Evolutionary conservation across 164 flowering plant genomes (phyloP).

Genomic region (Buxus sempervirens): DNA sequence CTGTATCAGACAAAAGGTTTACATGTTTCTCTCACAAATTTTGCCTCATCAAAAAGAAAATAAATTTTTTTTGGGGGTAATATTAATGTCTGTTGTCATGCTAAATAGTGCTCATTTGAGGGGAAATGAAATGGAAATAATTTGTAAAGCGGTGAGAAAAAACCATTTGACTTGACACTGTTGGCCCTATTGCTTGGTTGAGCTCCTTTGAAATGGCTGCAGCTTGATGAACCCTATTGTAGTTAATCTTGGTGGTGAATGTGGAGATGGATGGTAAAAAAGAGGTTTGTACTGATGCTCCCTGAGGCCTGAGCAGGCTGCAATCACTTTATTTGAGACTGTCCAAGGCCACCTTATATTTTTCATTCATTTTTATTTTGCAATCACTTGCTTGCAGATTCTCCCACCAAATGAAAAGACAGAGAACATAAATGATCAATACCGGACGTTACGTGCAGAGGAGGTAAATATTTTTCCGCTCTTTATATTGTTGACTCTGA

Average conservation of each 20-base stretch:
- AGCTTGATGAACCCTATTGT: neutral
- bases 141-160: neutral
- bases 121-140: too few species aligned
- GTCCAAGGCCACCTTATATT: too few species aligned
- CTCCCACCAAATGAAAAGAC: constrained; percentile 72
- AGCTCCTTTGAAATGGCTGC: neutral
- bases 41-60: too few species aligned
- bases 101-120: neutral
- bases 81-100: neutral
- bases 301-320: neutral
- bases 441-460: constrained; percentile 87
- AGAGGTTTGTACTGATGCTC: neutral
- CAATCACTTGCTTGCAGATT: constrained; percentile 42
- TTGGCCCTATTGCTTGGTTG: neutral
- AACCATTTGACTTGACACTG: neutral
- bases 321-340: neutral
- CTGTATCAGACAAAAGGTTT: neutral
- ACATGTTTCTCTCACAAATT: too few species aligned
- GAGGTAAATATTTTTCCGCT: constrained; percentile 41
- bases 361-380: neutral
- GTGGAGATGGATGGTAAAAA: neutral
- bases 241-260: neutral
- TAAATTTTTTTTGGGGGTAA: too few species aligned
- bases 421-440: constrained; percentile 83
- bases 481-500: neutral